Evolutionary conservation across 1,284 basidiomycete species (phyloP).

Genomic region (Melanopsichium pennsylvanicum): DNA sequence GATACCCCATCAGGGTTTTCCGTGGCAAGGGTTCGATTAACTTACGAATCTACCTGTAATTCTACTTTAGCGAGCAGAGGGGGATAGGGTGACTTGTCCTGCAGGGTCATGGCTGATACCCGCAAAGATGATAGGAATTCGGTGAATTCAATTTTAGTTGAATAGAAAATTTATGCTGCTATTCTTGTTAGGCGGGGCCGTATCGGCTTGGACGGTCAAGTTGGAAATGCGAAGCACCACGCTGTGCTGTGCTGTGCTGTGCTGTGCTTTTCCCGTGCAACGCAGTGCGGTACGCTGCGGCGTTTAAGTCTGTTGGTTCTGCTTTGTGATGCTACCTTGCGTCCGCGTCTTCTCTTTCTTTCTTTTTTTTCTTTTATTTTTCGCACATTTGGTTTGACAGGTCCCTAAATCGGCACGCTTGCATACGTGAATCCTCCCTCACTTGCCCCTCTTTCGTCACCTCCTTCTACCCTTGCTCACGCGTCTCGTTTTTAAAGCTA

Average conservation of each 20-base stretch:
- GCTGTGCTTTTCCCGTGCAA: background rate
- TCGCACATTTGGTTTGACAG: background rate
- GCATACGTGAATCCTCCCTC: background rate
- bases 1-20: slow-evolving; percentile 14
- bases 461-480: too few relatives aligned
- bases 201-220: too few relatives aligned
- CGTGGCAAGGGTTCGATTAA: slow-evolving; percentile 1
- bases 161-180: background rate
- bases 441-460: too few relatives aligned
- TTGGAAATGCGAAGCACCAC: background rate
- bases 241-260: background rate
- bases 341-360: too few relatives aligned
- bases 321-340: background rate
- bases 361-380: too few relatives aligned
- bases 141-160: background rate
- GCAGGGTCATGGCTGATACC: too few relatives aligned
- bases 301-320: background rate
- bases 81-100: background rate
- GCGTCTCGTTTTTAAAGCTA: too few relatives aligned
- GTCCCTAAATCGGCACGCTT: background rate
- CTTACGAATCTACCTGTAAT: too few relatives aligned
- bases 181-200: too few relatives aligned
- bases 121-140: background rate
- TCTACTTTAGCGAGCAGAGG: background rate
- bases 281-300: background rate